phyloP scores from a whole-genome alignment of 2,329 filamentous ascomycete genomes.

The Atkinsonella texensis region DNA sequence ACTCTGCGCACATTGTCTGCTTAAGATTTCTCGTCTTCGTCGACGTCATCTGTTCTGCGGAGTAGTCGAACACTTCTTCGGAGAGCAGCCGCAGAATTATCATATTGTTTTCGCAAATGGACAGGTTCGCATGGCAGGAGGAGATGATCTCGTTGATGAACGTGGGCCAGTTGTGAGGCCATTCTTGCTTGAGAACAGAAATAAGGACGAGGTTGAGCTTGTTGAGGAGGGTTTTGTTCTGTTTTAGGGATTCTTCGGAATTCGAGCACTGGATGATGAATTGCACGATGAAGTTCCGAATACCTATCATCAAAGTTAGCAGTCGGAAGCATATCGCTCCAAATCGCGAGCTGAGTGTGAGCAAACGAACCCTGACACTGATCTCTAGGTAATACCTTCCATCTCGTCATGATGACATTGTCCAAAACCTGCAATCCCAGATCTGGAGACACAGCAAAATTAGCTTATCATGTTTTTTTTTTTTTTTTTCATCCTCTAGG shows the following conservation, averaged over 20 bases:
- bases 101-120: constrained; percentile 99
- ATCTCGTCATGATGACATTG: constrained; percentile 96
- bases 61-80: constrained; percentile 98
- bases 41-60: constrained; percentile 98
- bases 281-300: constrained; percentile 97
- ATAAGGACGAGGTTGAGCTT: constrained; percentile 97
- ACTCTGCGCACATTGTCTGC: constrained; percentile 97
- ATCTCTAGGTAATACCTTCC: constrained; percentile 93
- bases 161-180: constrained; percentile 98
- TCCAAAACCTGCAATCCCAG: constrained; percentile 93
- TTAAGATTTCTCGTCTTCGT: constrained; percentile 93
- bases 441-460: constrained; percentile 38
- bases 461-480: constrained; percentile 1
- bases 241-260: constrained; percentile 75
- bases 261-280: constrained; percentile 93
- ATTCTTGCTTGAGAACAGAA: constrained; percentile 97
- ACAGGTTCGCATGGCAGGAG: constrained; percentile 86
- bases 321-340: background rate
- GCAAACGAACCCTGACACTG: constrained; percentile 70
- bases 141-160: constrained; percentile 99
- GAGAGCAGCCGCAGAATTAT: constrained; percentile 89
- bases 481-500: background rate
- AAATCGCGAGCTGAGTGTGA: background rate
- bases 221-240: constrained; percentile 83
- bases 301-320: constrained; percentile 44